Evolutionary conservation across 768 basidiomycete genomes (phyloP).

Genomic region (Leccinum sublutescens): DNA sequence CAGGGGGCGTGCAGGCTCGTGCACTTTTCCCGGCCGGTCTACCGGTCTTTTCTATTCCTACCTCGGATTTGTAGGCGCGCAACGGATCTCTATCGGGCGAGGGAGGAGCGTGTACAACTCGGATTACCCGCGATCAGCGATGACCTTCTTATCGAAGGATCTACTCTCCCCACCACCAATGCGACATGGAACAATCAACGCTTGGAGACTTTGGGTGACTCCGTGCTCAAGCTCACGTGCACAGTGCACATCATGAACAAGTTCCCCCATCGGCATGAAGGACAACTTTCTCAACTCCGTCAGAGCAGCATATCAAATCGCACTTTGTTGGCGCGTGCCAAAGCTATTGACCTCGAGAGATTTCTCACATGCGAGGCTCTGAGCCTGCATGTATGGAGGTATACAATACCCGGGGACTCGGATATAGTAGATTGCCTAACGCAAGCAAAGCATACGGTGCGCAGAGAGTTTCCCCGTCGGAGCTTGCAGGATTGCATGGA

Average conservation of each 20-base stretch:
- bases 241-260: constrained; percentile 77
- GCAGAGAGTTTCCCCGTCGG: constrained; percentile 57
- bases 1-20: constrained; percentile 52
- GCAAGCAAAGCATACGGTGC: constrained; percentile 31
- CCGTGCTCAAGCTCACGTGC: constrained; percentile 72
- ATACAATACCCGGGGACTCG: constrained; percentile 40
- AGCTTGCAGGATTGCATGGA: constrained; percentile 90
- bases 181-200: constrained; percentile 79
- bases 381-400: constrained; percentile 58
- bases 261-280: constrained; percentile 78
- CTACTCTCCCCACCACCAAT: constrained; percentile 66
- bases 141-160: constrained; percentile 64
- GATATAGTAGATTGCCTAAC: constrained; percentile 32
- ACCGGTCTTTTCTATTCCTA: constrained; percentile 52
- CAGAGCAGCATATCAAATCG: constrained; percentile 67
- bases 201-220: constrained; percentile 84
- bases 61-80: constrained; percentile 68
- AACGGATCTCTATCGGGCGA: constrained; percentile 62
- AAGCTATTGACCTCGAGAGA: constrained; percentile 57
- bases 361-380: constrained; percentile 62
- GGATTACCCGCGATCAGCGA: constrained; percentile 59
- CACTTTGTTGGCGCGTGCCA: constrained; percentile 65
- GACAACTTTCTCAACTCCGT: constrained; percentile 69
- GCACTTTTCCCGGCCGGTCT: constrained; percentile 50
- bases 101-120: constrained; percentile 49